These are phyloP conservation scores for Physcia stellaris DNA, from an alignment of 495 filamentous ascomycete species.

Conservation along the genomic window DNA sequence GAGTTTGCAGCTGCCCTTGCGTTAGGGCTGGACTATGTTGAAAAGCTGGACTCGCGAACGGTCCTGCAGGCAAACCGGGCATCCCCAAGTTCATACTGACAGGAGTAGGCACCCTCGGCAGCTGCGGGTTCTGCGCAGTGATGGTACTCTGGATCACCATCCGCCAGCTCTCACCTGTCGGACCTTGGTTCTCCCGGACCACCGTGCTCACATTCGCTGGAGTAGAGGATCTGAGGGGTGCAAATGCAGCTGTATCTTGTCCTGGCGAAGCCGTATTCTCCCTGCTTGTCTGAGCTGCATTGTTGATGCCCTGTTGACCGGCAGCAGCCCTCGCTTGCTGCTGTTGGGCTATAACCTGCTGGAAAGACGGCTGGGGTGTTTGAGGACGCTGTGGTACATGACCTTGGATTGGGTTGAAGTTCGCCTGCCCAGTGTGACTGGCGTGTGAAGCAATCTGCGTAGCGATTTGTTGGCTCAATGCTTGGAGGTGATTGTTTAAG, in stretches of 20 bases:
- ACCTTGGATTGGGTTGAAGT: conserved; percentile 5
- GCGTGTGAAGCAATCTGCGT: conserved; percentile 10
- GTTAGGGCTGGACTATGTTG: no score
- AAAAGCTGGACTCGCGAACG: no score
- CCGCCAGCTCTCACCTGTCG: conserved; percentile 23
- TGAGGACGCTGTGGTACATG: conserved; percentile 11
- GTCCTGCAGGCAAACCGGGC: no score
- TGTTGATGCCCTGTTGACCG: conserved; percentile 5
- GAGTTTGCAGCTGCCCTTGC: no score
- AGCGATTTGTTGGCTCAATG: conserved; percentile 11
- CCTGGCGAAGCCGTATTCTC: background rate
- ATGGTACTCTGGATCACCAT: conserved; percentile 15
- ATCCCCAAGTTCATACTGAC: no score
- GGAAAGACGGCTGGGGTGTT: conserved; percentile 18
- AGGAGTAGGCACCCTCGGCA: no score
- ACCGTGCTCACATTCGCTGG: conserved; percentile 23
- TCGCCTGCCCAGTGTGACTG: conserved; percentile 5
- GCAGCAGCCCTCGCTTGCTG: conserved; percentile 23
- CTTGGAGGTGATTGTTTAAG: conserved; percentile 9
- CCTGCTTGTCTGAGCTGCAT: background rate
- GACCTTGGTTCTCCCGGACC: conserved; percentile 21
- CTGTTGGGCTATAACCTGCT: conserved; percentile 25
- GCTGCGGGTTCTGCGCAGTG: no score
- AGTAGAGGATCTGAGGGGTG: conserved; percentile 17
- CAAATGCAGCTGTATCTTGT: conserved; percentile 11